Conservation (phyloP, 2,329 filamentous ascomycete species). For the Tympanopsis confertula region DNA sequence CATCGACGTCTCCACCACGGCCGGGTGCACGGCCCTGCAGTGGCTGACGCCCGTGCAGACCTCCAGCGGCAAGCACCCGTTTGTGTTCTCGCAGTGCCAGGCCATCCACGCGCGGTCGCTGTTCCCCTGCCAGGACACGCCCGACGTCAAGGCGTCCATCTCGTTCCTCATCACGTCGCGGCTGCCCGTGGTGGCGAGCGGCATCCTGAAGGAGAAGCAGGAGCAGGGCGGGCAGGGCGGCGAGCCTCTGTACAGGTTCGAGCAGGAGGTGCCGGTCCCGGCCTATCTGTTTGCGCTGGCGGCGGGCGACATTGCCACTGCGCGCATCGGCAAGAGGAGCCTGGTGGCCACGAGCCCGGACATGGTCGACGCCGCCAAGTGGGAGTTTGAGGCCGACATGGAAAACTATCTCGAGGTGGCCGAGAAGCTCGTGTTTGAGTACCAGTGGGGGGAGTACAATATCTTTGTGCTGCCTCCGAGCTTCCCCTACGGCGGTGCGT, state of each 20-base stretch:
- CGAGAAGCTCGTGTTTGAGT: conserved; percentile 72
- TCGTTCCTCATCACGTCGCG: conserved; percentile 78
- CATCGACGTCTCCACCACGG: conserved; percentile 70
- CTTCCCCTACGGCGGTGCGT: conserved; percentile 72
- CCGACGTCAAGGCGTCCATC: conserved; percentile 92
- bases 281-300: conserved; percentile 92
- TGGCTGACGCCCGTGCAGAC: conserved; percentile 93
- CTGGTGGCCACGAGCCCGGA: conserved; percentile 80
- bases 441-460: conserved; percentile 92
- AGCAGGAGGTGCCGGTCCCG: conserved; percentile 85
- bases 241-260: conserved; percentile 67
- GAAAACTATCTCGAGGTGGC: conserved; percentile 84
- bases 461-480: conserved; percentile 80
- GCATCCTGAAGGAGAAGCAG: conserved; percentile 45
- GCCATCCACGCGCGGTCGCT: conserved; percentile 88
- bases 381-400: conserved; percentile 83
- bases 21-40: conserved; percentile 81
- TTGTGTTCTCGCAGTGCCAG: conserved; percentile 97
- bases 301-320: conserved; percentile 70
- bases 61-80: conserved; percentile 87
- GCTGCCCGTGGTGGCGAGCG: conserved; percentile 83
- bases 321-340: conserved; percentile 76
- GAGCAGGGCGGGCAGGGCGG: conserved; percentile 31
- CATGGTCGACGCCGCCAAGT: conserved; percentile 71
- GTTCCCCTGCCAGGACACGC: conserved; percentile 95